Evolutionary conservation across 768 basidiomycete species (phyloP).

Genomic region (Russula abietina): DNA sequence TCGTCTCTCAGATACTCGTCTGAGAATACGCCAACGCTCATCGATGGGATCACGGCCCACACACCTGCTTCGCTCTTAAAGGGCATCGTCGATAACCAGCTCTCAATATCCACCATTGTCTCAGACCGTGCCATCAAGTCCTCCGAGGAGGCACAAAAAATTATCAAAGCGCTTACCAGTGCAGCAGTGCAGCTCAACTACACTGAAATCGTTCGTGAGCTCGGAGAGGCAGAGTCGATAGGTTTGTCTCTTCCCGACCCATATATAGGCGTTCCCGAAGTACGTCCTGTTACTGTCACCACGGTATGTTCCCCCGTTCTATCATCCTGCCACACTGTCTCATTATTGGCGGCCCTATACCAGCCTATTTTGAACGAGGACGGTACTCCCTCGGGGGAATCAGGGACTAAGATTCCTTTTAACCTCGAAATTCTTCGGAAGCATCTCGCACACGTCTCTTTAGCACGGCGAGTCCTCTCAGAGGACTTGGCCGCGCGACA

Average conservation of each 20-base stretch:
- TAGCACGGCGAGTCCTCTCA: conserved; percentile 57
- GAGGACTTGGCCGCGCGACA: conserved; percentile 71
- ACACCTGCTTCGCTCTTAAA: conserved; percentile 29
- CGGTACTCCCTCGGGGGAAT: conserved; percentile 24
- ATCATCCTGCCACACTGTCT: not conserved
- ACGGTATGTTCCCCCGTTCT: conserved; percentile 29
- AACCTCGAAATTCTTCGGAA: conserved; percentile 67
- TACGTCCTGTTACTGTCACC: conserved; percentile 49
- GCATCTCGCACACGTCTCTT: conserved; percentile 56
- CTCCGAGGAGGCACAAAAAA: conserved; percentile 48
- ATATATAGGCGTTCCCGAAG: conserved; percentile 52
- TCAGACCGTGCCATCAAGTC: conserved; percentile 50
- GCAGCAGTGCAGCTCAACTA: conserved; percentile 54
- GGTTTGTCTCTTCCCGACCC: conserved; percentile 38
- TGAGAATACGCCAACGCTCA: conserved; percentile 24
- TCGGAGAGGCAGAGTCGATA: conserved; percentile 49
- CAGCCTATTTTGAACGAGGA: conserved; percentile 23
- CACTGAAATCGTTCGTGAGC: conserved; percentile 45
- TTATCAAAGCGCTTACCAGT: conserved; percentile 52
- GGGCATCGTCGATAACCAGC: conserved; percentile 41
- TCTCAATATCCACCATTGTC: conserved; percentile 48
- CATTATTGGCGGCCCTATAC: not conserved
- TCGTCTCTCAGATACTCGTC: conserved; percentile 36
- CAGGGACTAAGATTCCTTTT: conserved; percentile 49
- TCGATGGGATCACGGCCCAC: conserved; percentile 19